Percentiles rank a stretch among this genome's conserved stretches.
phyloP scores from a whole-genome alignment of 2,329 filamentous ascomycete genomes.

The Venturia nashicola region DNA sequence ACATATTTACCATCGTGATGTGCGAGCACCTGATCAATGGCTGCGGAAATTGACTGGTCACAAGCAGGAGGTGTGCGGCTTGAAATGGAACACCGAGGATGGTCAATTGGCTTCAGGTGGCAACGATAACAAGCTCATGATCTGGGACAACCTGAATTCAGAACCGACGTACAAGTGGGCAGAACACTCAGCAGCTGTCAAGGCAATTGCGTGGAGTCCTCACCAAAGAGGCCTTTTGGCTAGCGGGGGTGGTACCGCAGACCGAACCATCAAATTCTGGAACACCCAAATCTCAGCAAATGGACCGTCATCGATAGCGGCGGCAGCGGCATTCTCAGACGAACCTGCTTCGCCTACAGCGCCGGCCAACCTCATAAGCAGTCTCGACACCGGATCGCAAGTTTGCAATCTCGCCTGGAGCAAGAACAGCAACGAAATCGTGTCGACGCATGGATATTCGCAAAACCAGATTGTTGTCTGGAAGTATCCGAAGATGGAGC shows the following conservation, averaged over 20 bases:
- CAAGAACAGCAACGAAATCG: conserved; percentile 94
- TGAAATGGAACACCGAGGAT: conserved; percentile 96
- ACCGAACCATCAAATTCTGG: conserved; percentile 95
- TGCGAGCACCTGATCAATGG: conserved; percentile 84
- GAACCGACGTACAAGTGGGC: conserved; percentile 88
- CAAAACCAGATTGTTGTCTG: conserved; percentile 99
- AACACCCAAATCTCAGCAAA: conserved; percentile 71
- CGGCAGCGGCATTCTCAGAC: conserved; percentile 16
- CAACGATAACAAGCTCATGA: conserved; percentile 97
- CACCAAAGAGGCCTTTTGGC: conserved; percentile 92
- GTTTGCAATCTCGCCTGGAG: conserved; percentile 98
- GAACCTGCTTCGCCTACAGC: conserved; percentile 19
- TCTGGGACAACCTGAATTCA: conserved; percentile 94
- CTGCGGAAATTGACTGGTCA: conserved; percentile 78
- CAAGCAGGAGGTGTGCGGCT: conserved; percentile 93
- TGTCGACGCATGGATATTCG: conserved; percentile 91
- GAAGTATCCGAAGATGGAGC: conserved; percentile 98
- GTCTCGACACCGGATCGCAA: conserved; percentile 92
- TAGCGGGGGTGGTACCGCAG: conserved; percentile 88
- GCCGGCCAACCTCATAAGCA: conserved; percentile 45
- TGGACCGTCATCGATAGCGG: conserved; percentile 12
- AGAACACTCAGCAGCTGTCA: conserved; percentile 90
- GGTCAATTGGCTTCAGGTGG: conserved; percentile 89
- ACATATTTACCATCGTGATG: conserved; percentile 88
- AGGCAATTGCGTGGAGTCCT: conserved; percentile 95